Evolutionary conservation across 1,284 basidiomycete genomes (phyloP), one percentile per base, ranked within the genome.

Genomic region (Stereum hirsutum): DNA sequence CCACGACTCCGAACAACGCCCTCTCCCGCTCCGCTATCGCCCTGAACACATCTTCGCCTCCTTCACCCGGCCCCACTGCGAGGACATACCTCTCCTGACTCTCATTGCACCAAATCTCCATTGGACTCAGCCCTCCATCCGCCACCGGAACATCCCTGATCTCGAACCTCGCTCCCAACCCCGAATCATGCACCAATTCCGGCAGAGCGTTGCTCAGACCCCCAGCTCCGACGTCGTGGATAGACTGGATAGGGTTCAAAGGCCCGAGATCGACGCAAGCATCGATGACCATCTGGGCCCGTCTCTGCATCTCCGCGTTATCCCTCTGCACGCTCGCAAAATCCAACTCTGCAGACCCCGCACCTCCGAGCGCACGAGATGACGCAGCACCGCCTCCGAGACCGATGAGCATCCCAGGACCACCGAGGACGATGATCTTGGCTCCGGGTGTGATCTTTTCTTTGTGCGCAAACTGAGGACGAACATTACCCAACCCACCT

Each of bases 91-190:
- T 83, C 60, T 99, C 95, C 68, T 99, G 95, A 51, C 84, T 89
- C 66, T 99, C 96, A 64, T 99, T 99, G 64, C 96, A 99, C 95
- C 95, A 99, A 48, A 99, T 98, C 68, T 98, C 95, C 93, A 99
- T 97, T 0, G 95, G 96, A 7, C 89, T 94, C 90, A 99, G 92
- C 37, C 85, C 83, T 25, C 78, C 74, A 62, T 99, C 96, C 30
- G 92, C 95, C 36, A 97, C 79, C 21, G 90, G 76, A 6, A 99
- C 82, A 53, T 98, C 89, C 15, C 95, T 74, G 54, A 99, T 93
- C 68, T 99, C 95, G 57, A 98, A 94, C n/a, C 62, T 73, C 2
- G 89, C 96, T 23, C 96, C 96, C 6, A 97, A 72, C 30, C 75
- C 80, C 3, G 90, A 88, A 61, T 99, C 95, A 60, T 98, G 94